Evolutionary conservation across 1,139 yeast genomes (phyloP).

Genomic region (Diutina catenulata): DNA sequence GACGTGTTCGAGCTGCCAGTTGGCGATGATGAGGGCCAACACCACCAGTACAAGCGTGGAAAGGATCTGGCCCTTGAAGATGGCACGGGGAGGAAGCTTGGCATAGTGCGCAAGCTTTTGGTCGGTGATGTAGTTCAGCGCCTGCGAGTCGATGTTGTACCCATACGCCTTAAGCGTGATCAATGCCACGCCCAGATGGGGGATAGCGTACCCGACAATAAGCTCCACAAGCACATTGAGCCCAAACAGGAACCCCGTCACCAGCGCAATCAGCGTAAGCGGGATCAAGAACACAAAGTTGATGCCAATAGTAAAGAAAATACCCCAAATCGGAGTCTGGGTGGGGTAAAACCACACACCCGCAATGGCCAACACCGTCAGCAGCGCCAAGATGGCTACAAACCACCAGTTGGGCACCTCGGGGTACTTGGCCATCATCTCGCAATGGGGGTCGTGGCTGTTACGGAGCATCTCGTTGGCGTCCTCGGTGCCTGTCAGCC

Average conservation of each 20-base stretch:
- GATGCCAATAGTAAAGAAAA: slow-evolving; percentile 22
- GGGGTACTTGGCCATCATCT: slow-evolving; percentile 40
- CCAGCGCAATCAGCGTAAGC: slow-evolving; percentile 24
- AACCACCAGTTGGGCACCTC: slow-evolving; percentile 62
- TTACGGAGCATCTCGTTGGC: slow-evolving; percentile 7
- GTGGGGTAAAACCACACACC: slow-evolving; percentile 22
- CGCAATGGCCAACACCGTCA: slow-evolving; percentile 36
- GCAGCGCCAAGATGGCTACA: slow-evolving; percentile 30
- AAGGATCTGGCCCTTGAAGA: slow-evolving; percentile 11
- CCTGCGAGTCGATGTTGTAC: slow-evolving; percentile 16
- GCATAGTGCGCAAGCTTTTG: slow-evolving; percentile 11
- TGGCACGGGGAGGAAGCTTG: slow-evolving; percentile 10
- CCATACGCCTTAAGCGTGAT: slow-evolving; percentile 27
- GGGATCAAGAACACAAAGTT: slow-evolving; percentile 26
- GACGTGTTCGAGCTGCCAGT: slow-evolving; percentile 11
- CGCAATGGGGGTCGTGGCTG: slow-evolving; percentile 40
- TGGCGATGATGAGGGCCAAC: slow-evolving; percentile 10
- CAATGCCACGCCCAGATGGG: slow-evolving; percentile 27
- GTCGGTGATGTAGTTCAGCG: slow-evolving; percentile 12
- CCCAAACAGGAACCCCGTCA: slow-evolving; percentile 27
- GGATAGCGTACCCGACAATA: slow-evolving; percentile 27
- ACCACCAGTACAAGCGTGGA: slow-evolving; percentile 10
- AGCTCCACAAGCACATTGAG: slow-evolving; percentile 28
- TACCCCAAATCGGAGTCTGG: slow-evolving; percentile 25
- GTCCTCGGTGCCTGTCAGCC: slow-evolving; percentile 8